Conservation (phyloP, 768 basidiomycete species). For the Chalciporus sphaerocephalus region DNA sequence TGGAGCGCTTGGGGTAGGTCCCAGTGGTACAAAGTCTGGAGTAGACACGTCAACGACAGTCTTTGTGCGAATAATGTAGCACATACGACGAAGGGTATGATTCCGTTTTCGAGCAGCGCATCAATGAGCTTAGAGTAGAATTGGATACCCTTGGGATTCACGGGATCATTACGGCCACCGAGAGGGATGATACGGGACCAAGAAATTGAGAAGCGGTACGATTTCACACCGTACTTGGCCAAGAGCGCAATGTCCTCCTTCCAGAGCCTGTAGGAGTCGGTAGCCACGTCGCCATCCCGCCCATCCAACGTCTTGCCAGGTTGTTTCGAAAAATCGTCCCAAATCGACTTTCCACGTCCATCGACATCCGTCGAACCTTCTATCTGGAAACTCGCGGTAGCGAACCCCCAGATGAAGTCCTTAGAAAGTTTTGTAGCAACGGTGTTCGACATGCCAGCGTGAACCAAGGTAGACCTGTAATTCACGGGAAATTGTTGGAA, state of each 20-base stretch:
- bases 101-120: conserved; percentile 55
- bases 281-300: conserved; percentile 62
- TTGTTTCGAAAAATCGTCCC: conserved; percentile 65
- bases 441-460: conserved; percentile 24
- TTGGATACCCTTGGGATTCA: conserved; percentile 65
- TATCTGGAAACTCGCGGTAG: conserved; percentile 71
- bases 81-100: conserved; percentile 65
- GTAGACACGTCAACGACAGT: background rate
- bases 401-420: conserved; percentile 69
- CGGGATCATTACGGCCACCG: conserved; percentile 66
- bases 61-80: background rate
- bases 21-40: conserved; percentile 72
- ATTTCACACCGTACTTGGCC: conserved; percentile 58
- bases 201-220: conserved; percentile 73
- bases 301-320: conserved; percentile 72
- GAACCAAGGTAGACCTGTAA: background rate
- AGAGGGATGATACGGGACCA: conserved; percentile 75
- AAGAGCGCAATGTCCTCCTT: conserved; percentile 63
- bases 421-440: conserved; percentile 43
- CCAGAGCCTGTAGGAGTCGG: conserved; percentile 68
- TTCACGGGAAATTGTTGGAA: conserved; percentile 21
- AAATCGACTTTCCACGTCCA: conserved; percentile 65
- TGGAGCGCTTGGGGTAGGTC: conserved; percentile 73
- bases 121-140: conserved; percentile 72
- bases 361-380: conserved; percentile 61